These are phyloP conservation scores for Actinidia arguta DNA, from an alignment of 179 eudicot species.

Conservation along the genomic window DNA sequence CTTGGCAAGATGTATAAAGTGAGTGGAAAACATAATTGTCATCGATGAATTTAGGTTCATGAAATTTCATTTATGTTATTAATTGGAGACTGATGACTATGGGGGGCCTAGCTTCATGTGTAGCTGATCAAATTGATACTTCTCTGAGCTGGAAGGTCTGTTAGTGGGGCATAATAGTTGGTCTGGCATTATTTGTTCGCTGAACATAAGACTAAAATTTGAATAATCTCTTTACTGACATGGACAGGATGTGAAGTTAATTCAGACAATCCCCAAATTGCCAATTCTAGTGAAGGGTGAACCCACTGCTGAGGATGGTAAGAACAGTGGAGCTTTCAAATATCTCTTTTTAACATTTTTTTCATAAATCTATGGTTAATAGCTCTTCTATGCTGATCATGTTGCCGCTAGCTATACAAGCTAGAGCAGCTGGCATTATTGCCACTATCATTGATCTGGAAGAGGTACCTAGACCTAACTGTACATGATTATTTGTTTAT, in stretches of 20 bases:
- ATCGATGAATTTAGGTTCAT: not conserved
- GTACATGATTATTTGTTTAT: not conserved
- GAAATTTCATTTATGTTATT: not conserved
- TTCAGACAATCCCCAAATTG: slow-evolving; percentile 79
- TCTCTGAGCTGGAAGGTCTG: slow-evolving; percentile 91
- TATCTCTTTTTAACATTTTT: not conserved
- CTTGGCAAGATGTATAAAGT: slow-evolving; percentile 82
- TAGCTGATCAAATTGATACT: slow-evolving; percentile 85
- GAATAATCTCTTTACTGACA: not conserved
- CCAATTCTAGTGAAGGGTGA: slow-evolving; percentile 97
- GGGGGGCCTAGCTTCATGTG: slow-evolving; percentile 91
- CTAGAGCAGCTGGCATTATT: slow-evolving; percentile 90
- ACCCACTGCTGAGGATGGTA: slow-evolving; percentile 88
- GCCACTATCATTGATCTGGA: slow-evolving; percentile 90
- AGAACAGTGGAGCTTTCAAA: slow-evolving; percentile 1
- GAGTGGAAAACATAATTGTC: slow-evolving; percentile 26
- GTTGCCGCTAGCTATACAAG: slow-evolving; percentile 81
- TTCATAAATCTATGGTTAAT: not conserved
- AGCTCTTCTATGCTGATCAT: slow-evolving; percentile 12
- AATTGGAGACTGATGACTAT: slow-evolving; percentile 75
- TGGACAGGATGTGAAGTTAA: slow-evolving; percentile 89
- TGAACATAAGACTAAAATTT: not conserved
- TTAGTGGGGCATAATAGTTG: not conserved
- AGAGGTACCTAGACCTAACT: slow-evolving; percentile 55
- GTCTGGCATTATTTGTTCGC: not conserved